Percentiles rank a stretch among this genome's conserved stretches.
phyloP scores from a whole-genome alignment of 2,329 filamentous ascomycete genomes.

The Phyllosticta capitalensis region DNA sequence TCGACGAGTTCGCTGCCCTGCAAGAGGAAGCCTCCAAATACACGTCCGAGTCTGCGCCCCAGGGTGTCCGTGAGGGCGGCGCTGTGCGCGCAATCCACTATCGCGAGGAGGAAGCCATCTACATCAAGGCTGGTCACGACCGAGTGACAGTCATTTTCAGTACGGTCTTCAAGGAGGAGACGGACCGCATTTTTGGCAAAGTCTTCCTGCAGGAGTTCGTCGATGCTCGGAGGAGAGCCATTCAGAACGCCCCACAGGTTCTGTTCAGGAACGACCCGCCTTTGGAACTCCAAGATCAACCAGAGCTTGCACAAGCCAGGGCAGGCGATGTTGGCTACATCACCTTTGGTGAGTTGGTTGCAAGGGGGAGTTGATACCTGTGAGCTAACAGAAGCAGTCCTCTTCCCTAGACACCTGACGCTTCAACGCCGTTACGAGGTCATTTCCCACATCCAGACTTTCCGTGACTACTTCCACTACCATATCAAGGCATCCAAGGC shows the following conservation, averaged over 20 bases:
- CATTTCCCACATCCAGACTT: constrained; percentile 98
- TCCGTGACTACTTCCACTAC: constrained; percentile 99
- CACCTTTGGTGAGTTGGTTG: constrained; percentile 67
- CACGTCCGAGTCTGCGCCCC: constrained; percentile 86
- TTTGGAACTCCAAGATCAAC: constrained; percentile 77
- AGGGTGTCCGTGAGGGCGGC: constrained; percentile 80
- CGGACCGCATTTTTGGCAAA: constrained; percentile 93
- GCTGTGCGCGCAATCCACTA: constrained; percentile 96
- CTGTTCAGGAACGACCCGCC: constrained; percentile 92
- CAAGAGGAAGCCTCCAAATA: constrained; percentile 86
- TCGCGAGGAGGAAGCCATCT: constrained; percentile 96
- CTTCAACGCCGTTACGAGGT: constrained; percentile 84
- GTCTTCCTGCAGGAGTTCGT: constrained; percentile 99
- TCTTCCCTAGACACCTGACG: constrained; percentile 92
- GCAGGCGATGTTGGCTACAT: constrained; percentile 92
- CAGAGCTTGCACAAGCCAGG: constrained; percentile 62
- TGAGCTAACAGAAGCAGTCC: constrained; percentile 46
- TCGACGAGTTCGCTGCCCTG: constrained; percentile 80
- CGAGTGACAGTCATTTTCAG: constrained; percentile 98
- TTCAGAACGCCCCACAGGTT: constrained; percentile 97
- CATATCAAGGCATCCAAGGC: constrained; percentile 99
- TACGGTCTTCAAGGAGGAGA: constrained; percentile 96
- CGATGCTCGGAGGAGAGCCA: constrained; percentile 84
- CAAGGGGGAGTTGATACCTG: constrained; percentile 11
- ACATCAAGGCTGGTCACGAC: constrained; percentile 95